Percentiles rank a stretch among this genome's conserved stretches.
phyloP scores from a whole-genome alignment of 176 grass and related monocot species.

The Aegilops umbellulata region DNA sequence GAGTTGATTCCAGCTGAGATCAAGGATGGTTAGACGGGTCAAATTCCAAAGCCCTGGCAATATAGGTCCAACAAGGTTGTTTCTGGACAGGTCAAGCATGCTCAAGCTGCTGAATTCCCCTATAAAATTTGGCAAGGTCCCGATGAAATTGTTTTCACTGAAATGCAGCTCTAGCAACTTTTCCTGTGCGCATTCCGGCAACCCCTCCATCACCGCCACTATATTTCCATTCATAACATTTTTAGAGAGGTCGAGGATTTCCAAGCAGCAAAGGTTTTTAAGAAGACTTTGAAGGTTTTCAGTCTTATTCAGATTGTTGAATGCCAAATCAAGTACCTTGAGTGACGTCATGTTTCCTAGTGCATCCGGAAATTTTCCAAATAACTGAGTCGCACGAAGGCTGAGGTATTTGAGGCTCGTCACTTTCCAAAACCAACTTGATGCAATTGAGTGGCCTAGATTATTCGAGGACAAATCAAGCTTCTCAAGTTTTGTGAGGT shows the following conservation, averaged over 20 bases:
- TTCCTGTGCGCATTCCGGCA: neutral
- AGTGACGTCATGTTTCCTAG: too few species aligned
- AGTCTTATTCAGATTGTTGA: neutral
- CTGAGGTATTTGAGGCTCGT: neutral
- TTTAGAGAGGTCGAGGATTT: neutral
- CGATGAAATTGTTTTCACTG: neutral
- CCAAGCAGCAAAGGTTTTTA: conserved; percentile 11
- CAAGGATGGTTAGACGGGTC: neutral
- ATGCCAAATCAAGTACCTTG: neutral
- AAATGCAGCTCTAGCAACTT: conserved; percentile 14
- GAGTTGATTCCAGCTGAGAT: neutral
- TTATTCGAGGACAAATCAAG: neutral
- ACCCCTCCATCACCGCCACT: neutral
- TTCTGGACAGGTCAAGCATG: neutral
- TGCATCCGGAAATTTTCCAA: too few species aligned
- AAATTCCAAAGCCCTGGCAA: neutral
- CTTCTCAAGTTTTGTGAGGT: conserved; percentile 10
- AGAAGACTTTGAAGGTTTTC: neutral
- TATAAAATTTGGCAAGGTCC: conserved; percentile 12
- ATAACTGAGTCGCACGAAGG: too few species aligned
- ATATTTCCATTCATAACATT: neutral
- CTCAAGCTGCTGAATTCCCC: neutral
- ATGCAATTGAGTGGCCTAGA: neutral
- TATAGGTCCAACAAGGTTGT: neutral
- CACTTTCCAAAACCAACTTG: conserved; percentile 37